Evolutionary conservation across 2,329 filamentous ascomycete species (phyloP), one percentile per base, ranked within the genome.

Genomic region (Dendryphion nanum): DNA sequence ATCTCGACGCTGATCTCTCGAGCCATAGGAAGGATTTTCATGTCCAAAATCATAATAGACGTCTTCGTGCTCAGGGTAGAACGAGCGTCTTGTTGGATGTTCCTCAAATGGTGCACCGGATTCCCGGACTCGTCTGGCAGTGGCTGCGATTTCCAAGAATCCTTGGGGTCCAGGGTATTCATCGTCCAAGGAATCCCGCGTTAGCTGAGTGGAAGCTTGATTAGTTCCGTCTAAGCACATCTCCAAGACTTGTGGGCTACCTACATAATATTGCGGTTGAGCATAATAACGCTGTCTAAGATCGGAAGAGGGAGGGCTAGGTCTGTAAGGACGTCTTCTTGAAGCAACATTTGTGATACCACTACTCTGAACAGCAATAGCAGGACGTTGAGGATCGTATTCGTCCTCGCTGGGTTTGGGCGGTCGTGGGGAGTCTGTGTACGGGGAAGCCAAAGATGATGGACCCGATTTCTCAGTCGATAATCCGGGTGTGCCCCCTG

Each of bases 321-420:
- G 47, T 14, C 45, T 49, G 36, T 55, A 51, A 3, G 53, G 46
- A 10, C 50, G 48, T 38, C 47, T 55, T 36, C 49, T 56, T 21
- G 46, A 46, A 14, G 40, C 34, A n/a, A 48, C 30, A 19, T 41
- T 45, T 14, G 48, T 24, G 16, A 39, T 20, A 21, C 51, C 50
- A 28, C 46, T 52, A 14, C 42, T 18, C 32, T 55, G 51, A 4
- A 38, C 18, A 7, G 45, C 29, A n/a, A 57, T 47, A 5, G 56
- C 53, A 14, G 71, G 71, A 18, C 62, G 62, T 38, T 66, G 66
- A 20, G 70, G 68, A 51, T 74, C 70, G 53, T 76, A 76, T 45
- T 75, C 73, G 50, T 75, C 68, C 37, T 73, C 69, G 2, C 51
- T 59, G n/a, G 48, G 42, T 37, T 52, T 62, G 4, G 44, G 37